Percentiles rank a stretch among this genome's conserved stretches.
phyloP scores from a whole-genome alignment of 169 alveolate genomes.

The Plasmodium ovale region DNA sequence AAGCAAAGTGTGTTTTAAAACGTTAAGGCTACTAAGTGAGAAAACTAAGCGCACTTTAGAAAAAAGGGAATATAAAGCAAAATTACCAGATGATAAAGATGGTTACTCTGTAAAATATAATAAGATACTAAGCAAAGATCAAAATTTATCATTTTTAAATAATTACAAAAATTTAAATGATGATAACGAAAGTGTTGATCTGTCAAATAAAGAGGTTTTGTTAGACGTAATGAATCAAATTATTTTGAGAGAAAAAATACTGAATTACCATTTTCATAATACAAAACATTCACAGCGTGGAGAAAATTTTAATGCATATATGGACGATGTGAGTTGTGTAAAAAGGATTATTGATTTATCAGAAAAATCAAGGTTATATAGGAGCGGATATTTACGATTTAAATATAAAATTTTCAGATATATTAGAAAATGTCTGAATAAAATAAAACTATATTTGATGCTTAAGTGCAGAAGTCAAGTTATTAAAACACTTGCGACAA shows the following conservation, averaged over 20 bases:
- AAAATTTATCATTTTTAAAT: not conserved
- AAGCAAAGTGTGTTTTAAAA: not conserved
- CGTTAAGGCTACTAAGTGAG: not conserved
- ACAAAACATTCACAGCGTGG: not conserved
- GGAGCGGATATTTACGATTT: slow-evolving; percentile 15
- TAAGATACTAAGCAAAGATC: no score
- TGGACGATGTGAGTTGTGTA: slow-evolving; percentile 7
- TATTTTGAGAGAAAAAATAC: not conserved
- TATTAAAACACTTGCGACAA: no score
- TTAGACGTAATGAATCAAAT: slow-evolving; percentile 15
- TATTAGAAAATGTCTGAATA: not conserved
- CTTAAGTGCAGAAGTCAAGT: not conserved
- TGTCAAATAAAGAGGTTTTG: slow-evolving; percentile 4
- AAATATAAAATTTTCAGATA: slow-evolving; percentile 3
- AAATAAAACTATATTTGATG: not conserved
- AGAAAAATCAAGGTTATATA: slow-evolving; percentile 19
- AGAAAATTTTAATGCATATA: not conserved
- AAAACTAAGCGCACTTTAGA: not conserved
- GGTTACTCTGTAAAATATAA: no score
- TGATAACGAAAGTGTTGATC: not conserved
- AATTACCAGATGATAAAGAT: not conserved
- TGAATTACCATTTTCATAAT: not conserved
- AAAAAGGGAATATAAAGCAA: not conserved
- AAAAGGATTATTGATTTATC: slow-evolving; percentile 13
- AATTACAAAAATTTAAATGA: not conserved